phyloP scores from a whole-genome alignment of 306 rosid genomes.

The Hippophae gyantsensis region DNA sequence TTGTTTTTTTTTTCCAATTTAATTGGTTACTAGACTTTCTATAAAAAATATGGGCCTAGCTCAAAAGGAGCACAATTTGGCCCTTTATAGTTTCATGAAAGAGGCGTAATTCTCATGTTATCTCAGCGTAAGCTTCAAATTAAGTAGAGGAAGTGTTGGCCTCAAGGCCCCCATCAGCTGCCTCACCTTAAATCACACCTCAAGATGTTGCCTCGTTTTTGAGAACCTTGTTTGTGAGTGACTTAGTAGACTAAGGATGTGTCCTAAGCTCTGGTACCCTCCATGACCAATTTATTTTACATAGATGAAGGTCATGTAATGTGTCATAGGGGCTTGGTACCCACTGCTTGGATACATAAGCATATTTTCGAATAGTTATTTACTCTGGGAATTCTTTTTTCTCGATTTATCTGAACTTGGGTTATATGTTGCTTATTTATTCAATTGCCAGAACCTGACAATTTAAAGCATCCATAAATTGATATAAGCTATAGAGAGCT shows the following conservation, averaged over 20 bases:
- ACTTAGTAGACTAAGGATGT: background rate
- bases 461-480: background rate
- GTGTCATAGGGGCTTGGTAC: background rate
- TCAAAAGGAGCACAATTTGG: no score
- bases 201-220: no score
- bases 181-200: no score
- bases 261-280: background rate
- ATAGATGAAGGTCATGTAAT: background rate
- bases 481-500: background rate
- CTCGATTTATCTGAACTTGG: background rate
- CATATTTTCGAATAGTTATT: background rate
- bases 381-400: background rate
- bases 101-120: no score
- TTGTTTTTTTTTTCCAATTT: no score
- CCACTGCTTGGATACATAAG: background rate
- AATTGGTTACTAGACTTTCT: no score
- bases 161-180: no score
- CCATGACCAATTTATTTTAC: background rate
- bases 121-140: no score
- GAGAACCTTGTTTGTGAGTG: no score
- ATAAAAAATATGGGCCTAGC: no score
- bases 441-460: background rate
- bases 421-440: background rate
- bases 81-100: no score
- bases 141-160: no score